Conservation (phyloP, 768 basidiomycete genomes). For the Suillus placidus region DNA sequence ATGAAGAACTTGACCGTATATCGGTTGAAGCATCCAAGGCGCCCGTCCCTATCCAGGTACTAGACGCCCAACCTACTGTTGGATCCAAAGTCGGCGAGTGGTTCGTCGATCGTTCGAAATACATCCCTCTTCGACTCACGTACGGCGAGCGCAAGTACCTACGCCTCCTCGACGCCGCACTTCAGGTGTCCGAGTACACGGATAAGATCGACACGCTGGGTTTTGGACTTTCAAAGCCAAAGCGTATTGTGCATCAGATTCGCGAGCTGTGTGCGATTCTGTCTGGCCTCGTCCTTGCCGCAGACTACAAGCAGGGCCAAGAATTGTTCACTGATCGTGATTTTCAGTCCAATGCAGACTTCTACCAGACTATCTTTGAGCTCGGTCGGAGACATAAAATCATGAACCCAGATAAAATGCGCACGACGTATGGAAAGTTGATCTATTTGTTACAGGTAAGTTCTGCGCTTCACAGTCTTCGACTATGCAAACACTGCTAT, state of each 20-base stretch:
- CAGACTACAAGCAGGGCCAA: slow-evolving; percentile 89
- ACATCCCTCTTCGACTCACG: slow-evolving; percentile 78
- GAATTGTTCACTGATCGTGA: slow-evolving; percentile 82
- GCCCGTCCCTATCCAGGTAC: slow-evolving; percentile 34
- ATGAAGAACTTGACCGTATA: slow-evolving; percentile 44
- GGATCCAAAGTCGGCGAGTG: slow-evolving; percentile 76
- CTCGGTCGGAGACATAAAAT: slow-evolving; percentile 86
- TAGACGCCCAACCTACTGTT: slow-evolving; percentile 59
- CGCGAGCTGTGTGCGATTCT: slow-evolving; percentile 87
- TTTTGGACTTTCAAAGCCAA: slow-evolving; percentile 79
- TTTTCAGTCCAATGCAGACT: slow-evolving; percentile 77
- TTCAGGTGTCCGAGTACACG: slow-evolving; percentile 85
- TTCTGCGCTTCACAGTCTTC: neutral
- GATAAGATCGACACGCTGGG: slow-evolving; percentile 87
- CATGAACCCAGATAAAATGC: slow-evolving; percentile 93
- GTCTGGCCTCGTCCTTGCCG: slow-evolving; percentile 78
- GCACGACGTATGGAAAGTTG: slow-evolving; percentile 84
- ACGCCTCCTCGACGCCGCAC: slow-evolving; percentile 81
- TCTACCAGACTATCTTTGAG: slow-evolving; percentile 81
- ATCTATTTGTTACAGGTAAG: slow-evolving; percentile 80
- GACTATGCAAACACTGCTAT: neutral
- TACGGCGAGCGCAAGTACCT: slow-evolving; percentile 80
- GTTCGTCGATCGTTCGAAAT: slow-evolving; percentile 82
- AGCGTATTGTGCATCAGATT: slow-evolving; percentile 85
- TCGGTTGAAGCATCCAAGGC: slow-evolving; percentile 24